phyloP scores from a whole-genome alignment of 495 filamentous ascomycete species.

The Polyplosphaeria fusca region DNA sequence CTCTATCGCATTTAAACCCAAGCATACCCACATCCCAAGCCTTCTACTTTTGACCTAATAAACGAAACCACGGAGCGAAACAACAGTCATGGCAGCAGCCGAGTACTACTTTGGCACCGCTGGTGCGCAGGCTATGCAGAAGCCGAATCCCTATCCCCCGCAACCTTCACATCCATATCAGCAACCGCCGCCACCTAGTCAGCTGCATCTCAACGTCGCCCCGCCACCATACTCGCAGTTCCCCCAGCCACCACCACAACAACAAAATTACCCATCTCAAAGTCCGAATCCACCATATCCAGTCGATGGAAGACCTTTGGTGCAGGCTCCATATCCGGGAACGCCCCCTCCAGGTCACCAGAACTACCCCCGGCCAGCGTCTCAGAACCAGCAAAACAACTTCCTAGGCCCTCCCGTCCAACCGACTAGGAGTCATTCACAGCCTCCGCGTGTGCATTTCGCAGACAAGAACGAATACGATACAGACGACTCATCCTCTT shows the following conservation, averaged over 20 bases:
- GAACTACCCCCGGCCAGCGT: neutral
- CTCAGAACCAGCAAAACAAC: conserved; percentile 5
- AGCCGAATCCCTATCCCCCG: conserved; percentile 10
- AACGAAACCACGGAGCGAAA: too few species aligned
- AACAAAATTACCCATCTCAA: conserved; percentile 3
- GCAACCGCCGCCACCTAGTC: conserved; percentile 11
- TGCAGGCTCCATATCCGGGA: conserved; percentile 5
- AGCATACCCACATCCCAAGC: too few species aligned
- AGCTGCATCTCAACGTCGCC: neutral
- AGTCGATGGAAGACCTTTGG: neutral
- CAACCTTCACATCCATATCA: conserved; percentile 19
- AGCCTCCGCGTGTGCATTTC: conserved; percentile 21
- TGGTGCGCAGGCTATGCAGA: neutral
- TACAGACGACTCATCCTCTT: neutral
- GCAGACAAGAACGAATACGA: neutral
- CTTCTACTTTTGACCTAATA: too few species aligned
- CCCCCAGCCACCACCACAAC: conserved; percentile 4
- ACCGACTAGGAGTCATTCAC: conserved; percentile 11
- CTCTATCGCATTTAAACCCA: too few species aligned
- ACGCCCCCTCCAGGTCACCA: conserved; percentile 6
- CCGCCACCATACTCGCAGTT: conserved; percentile 17
- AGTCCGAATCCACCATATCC: conserved; percentile 5
- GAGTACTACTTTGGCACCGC: conserved; percentile 27
- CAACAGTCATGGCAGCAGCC: conserved; percentile 23
- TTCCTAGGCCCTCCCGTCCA: conserved; percentile 19